phyloP scores from a whole-genome alignment of 805 yeast species.

The Suhomyces canberraensis region DNA sequence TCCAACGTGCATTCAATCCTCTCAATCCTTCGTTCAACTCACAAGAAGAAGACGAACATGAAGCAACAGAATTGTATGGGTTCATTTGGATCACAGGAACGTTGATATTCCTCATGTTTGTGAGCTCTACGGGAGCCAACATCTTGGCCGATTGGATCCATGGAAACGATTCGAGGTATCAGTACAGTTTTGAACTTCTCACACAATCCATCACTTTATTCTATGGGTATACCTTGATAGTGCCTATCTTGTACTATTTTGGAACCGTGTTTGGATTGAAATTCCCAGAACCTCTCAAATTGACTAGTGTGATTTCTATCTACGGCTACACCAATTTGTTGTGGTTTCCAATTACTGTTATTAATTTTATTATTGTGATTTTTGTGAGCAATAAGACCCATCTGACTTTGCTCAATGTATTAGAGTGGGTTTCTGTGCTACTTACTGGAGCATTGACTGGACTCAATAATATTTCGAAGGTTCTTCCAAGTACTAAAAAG shows the following conservation, averaged over 20 bases:
- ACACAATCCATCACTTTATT: conserved; percentile 67
- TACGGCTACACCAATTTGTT: conserved; percentile 82
- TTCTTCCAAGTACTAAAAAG: conserved; percentile 35
- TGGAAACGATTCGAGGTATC: conserved; percentile 41
- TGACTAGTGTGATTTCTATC: conserved; percentile 63
- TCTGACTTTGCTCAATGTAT: conserved; percentile 40
- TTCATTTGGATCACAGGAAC: conserved; percentile 90
- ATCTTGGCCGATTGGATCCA: conserved; percentile 56
- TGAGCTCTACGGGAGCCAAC: conserved; percentile 68
- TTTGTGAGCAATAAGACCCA: conserved; percentile 36
- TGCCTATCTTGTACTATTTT: conserved; percentile 58
- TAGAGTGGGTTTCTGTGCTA: conserved; percentile 63
- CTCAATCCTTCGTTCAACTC: conserved; percentile 23
- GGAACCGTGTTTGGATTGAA: conserved; percentile 52
- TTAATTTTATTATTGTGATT: conserved; percentile 57
- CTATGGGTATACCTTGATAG: conserved; percentile 69
- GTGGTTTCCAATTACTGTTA: conserved; percentile 81
- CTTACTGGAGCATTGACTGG: conserved; percentile 64
- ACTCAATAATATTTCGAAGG: conserved; percentile 47
- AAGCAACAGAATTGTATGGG: conserved; percentile 69
- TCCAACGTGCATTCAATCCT: conserved; percentile 59
- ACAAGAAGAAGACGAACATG: conserved; percentile 33
- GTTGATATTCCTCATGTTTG: conserved; percentile 68
- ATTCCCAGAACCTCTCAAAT: conserved; percentile 45
- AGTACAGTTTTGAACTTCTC: conserved; percentile 58